These are phyloP conservation scores for Apocynum venetum DNA, from an alignment of 257 asterid species.

Conservation along the genomic window DNA sequence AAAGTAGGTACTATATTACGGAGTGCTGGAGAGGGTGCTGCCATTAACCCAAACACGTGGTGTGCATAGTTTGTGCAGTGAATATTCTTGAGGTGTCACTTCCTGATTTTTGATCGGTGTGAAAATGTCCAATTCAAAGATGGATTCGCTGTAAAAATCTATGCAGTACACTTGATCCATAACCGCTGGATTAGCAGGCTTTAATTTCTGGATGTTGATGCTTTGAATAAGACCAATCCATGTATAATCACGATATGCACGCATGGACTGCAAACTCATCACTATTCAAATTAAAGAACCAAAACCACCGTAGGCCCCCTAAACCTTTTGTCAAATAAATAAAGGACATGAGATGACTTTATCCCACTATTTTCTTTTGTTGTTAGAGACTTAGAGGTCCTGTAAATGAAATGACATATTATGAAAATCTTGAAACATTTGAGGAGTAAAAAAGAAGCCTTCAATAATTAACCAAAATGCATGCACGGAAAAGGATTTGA, in stretches of 20 bases:
- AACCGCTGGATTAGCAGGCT: not conserved
- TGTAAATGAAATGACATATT: too few relatives aligned
- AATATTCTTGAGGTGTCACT: not conserved
- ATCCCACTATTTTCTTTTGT: not conserved
- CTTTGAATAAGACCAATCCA: not conserved
- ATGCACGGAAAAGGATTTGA: not conserved
- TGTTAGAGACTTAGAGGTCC: too few relatives aligned
- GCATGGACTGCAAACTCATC: not conserved
- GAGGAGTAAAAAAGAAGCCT: not conserved
- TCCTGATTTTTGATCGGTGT: not conserved
- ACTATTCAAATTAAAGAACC: not conserved
- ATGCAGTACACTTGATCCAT: not conserved
- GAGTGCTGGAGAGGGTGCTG: not conserved
- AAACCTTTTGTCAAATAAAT: too few relatives aligned
- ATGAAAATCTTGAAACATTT: too few relatives aligned
- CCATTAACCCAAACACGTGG: slow-evolving; percentile 1
- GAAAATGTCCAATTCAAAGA: not conserved
- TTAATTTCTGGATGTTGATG: not conserved
- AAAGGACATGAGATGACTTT: too few relatives aligned
- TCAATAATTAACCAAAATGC: not conserved
- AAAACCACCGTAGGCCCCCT: too few relatives aligned
- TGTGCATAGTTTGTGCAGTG: not conserved
- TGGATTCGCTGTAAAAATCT: not conserved
- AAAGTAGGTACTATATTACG: not conserved
- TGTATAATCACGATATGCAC: not conserved